Evolutionary conservation across 768 basidiomycete species (phyloP).

Genomic region (Amanita pallidorosea): DNA sequence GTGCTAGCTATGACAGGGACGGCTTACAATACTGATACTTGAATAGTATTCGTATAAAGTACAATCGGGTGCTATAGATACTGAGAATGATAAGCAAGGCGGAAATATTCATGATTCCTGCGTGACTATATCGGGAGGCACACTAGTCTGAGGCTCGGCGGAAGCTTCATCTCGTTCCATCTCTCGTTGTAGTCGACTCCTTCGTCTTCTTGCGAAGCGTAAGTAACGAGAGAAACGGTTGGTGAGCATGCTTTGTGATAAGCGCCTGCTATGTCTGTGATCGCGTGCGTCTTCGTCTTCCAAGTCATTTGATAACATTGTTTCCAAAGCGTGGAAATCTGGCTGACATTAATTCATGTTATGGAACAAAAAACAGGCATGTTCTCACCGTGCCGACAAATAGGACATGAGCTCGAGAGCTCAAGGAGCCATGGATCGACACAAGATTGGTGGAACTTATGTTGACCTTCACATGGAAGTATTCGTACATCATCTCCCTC

Average conservation of each 20-base stretch:
- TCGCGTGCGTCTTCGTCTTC: constrained; percentile 11
- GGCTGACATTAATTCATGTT: not conserved
- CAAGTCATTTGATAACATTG: constrained; percentile 30
- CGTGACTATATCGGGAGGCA: constrained; percentile 17
- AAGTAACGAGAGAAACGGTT: constrained; percentile 50
- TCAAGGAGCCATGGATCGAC: constrained; percentile 93
- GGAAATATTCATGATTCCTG: constrained; percentile 8
- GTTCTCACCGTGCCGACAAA: constrained; percentile 76
- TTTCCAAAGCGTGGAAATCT: constrained; percentile 55
- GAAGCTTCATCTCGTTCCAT: constrained; percentile 16
- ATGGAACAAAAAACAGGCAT: not conserved
- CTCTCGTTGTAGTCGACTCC: constrained; percentile 14
- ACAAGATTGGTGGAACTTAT: constrained; percentile 82
- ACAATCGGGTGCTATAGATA: not conserved
- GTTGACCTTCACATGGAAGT: constrained; percentile 85
- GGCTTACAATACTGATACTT: not conserved
- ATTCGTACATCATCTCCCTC: constrained; percentile 88
- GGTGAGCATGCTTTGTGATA: constrained; percentile 9
- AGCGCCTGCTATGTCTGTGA: constrained; percentile 7
- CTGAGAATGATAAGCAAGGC: not conserved
- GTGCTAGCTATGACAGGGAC: not conserved
- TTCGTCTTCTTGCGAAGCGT: constrained; percentile 35
- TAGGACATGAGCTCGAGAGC: constrained; percentile 82
- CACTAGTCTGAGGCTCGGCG: constrained; percentile 23
- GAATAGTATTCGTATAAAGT: not conserved